phyloP scores from a whole-genome alignment of 2,329 filamentous ascomycete genomes.

The Alternaria triticimaculans region DNA sequence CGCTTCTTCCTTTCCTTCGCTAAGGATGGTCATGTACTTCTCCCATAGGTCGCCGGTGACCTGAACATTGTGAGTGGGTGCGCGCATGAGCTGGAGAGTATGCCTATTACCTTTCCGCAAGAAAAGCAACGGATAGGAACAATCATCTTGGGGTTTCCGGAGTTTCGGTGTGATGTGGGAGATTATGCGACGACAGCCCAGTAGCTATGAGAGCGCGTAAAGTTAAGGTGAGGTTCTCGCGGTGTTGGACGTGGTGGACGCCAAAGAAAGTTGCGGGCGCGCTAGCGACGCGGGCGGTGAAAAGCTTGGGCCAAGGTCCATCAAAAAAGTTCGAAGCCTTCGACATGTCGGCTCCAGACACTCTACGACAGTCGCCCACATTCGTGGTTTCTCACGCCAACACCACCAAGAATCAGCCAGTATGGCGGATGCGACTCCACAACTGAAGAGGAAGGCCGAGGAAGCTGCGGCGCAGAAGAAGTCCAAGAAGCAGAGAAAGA shows the following conservation, averaged over 20 bases:
- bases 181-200: conserved; percentile 1
- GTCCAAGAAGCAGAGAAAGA: conserved; percentile 38
- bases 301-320: conserved; percentile 36
- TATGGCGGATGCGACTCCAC: conserved; percentile 37
- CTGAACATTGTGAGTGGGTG: conserved; percentile 58
- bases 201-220: not conserved
- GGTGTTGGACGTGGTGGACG: conserved; percentile 23
- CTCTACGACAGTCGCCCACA: conserved; percentile 5
- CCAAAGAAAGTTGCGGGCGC: conserved; percentile 43
- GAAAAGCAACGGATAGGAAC: conserved; percentile 99
- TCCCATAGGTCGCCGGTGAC: conserved; percentile 98
- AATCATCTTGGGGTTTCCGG: conserved; percentile 75
- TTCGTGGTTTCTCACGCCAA: conserved; percentile 2
- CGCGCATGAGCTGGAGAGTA: conserved; percentile 13
- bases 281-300: conserved; percentile 42
- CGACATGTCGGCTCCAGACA: not conserved
- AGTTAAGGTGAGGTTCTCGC: conserved; percentile 9
- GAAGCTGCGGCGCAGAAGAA: conserved; percentile 37
- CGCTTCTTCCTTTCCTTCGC: conserved; percentile 60
- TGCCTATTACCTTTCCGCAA: conserved; percentile 83
- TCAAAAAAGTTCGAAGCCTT: conserved; percentile 27
- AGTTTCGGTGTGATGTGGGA: not conserved
- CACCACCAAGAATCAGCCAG: not conserved
- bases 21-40: conserved; percentile 86
- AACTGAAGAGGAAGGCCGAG: conserved; percentile 42